Percentiles rank a stretch among this genome's conserved stretches.
phyloP scores from a whole-genome alignment of 352 stramenopile genomes.

The Pilasporangium apinafurcum region DNA sequence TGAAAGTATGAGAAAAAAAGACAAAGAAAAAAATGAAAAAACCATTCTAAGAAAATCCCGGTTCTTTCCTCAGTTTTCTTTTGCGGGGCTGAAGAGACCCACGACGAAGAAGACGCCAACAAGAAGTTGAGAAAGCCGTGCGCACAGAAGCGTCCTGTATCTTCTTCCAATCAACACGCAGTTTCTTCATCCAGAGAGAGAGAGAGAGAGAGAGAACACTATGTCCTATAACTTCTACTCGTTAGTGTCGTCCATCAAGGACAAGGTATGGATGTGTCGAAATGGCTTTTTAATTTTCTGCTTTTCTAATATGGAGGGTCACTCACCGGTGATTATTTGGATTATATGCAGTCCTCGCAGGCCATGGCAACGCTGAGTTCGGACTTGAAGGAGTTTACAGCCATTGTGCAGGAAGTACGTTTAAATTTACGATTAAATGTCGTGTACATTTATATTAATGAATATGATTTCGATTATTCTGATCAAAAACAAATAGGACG shows the following conservation, averaged over 20 bases:
- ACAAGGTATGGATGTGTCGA: constrained; percentile 15
- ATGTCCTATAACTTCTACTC: constrained; percentile 46
- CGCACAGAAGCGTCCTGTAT: no score
- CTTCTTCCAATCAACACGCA: no score
- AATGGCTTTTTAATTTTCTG: neutral
- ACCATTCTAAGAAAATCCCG: no score
- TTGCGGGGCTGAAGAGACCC: no score
- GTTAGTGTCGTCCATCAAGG: constrained; percentile 27
- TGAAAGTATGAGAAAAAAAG: no score
- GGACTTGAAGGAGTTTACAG: constrained; percentile 62
- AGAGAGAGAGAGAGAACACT: neutral
- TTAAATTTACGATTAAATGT: neutral
- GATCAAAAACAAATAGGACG: no score
- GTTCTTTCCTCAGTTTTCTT: no score
- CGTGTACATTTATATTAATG: neutral
- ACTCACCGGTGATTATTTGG: no score
- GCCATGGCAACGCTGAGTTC: constrained; percentile 68
- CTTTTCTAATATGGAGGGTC: neutral
- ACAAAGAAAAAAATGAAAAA: no score
- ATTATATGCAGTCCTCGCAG: constrained; percentile 51
- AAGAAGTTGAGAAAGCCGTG: no score
- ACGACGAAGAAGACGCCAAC: no score
- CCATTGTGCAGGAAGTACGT: constrained; percentile 53
- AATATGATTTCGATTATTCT: neutral
- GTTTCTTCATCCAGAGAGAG: no score